These are phyloP conservation scores for Alternaria sp. DNA, from an alignment of 2,329 filamentous ascomycete genomes.

Conservation along the genomic window DNA sequence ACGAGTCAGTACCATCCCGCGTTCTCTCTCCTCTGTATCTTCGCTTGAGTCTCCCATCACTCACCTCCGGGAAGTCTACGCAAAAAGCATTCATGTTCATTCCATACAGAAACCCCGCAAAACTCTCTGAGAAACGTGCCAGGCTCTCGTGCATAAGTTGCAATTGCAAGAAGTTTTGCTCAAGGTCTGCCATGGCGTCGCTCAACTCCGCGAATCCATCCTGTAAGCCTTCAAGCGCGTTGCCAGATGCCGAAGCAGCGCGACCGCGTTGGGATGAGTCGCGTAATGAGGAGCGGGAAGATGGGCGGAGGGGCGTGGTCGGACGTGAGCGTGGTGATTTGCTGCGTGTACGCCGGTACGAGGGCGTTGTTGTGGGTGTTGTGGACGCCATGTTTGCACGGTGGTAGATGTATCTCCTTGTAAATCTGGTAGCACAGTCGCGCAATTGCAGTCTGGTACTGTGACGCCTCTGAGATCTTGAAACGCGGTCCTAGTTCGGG, in stretches of 20 bases:
- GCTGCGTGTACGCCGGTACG: slow-evolving; percentile 60
- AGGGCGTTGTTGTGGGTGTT: slow-evolving; percentile 31
- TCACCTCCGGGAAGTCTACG: slow-evolving; percentile 93
- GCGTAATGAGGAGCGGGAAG: slow-evolving; percentile 86
- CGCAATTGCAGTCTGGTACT: background rate
- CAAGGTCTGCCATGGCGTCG: slow-evolving; percentile 92
- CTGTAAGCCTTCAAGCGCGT: slow-evolving; percentile 82
- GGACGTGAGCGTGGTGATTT: slow-evolving; percentile 70
- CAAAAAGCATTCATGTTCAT: slow-evolving; percentile 99
- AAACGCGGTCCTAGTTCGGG: background rate
- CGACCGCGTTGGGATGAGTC: slow-evolving; percentile 50
- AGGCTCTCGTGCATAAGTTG: slow-evolving; percentile 96
- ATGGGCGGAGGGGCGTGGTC: slow-evolving; percentile 88
- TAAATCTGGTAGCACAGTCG: background rate
- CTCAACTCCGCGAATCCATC: slow-evolving; percentile 91
- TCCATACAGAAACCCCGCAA: slow-evolving; percentile 93
- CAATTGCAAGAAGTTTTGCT: slow-evolving; percentile 97
- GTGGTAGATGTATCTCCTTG: background rate
- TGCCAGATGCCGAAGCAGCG: slow-evolving; percentile 59
- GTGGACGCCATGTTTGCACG: slow-evolving; percentile 26
- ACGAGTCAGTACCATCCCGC: background rate
- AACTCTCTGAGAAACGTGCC: slow-evolving; percentile 91
- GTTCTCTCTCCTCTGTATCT: background rate
- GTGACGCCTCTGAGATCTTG: background rate
- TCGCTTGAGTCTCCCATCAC: slow-evolving; percentile 2